Conservation (phyloP, 352 stramenopile species). For the Phytophthora hibernalis region DNA sequence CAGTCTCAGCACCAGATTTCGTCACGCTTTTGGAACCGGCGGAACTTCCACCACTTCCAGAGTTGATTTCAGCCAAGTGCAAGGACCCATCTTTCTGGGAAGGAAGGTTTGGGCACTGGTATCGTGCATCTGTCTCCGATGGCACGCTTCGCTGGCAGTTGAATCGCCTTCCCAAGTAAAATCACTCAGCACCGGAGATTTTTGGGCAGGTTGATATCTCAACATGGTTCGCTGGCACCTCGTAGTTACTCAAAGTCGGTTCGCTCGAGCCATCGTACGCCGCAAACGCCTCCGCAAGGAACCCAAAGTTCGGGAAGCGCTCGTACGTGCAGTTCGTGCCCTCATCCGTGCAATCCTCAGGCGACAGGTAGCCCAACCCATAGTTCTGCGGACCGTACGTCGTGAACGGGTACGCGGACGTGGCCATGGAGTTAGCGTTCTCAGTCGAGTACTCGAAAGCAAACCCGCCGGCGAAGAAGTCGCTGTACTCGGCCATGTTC, state of each 20-base stretch:
- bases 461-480: conserved; percentile 73
- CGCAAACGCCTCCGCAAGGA: conserved; percentile 52
- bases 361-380: conserved; percentile 76
- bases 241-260: conserved; percentile 36
- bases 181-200: conserved; percentile 19
- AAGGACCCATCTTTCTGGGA: conserved; percentile 14
- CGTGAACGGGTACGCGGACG: conserved; percentile 69
- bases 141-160: conserved; percentile 32
- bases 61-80: conserved; percentile 25
- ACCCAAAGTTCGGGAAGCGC: conserved; percentile 73
- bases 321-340: conserved; percentile 56
- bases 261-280: conserved; percentile 44
- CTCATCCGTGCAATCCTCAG: conserved; percentile 63
- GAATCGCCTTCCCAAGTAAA: conserved; percentile 41
- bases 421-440: conserved; percentile 69
- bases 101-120: conserved; percentile 48
- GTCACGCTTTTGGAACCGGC: not conserved
- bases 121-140: conserved; percentile 16
- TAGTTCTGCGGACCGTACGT: conserved; percentile 76
- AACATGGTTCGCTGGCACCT: conserved; percentile 27
- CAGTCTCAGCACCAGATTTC: conserved; percentile 7
- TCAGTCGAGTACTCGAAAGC: conserved; percentile 87
- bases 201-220: conserved; percentile 25
- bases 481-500: conserved; percentile 51
- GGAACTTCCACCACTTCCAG: conserved; percentile 2